phyloP scores from a whole-genome alignment of 495 filamentous ascomycete species.

The Talaromyces ruber region DNA sequence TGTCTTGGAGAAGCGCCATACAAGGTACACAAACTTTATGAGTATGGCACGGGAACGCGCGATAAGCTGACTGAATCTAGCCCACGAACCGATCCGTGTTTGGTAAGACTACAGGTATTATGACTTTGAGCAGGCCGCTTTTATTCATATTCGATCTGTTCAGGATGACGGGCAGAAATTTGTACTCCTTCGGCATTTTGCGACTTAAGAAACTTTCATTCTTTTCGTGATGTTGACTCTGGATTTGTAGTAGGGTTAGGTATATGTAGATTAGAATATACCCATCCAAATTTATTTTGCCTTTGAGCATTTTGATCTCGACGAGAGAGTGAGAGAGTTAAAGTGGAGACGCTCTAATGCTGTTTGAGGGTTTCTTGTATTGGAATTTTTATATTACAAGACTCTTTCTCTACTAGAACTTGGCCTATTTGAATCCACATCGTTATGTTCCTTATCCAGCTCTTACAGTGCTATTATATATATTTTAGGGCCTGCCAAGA shows the following conservation, averaged over 20 bases:
- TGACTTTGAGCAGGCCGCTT: not conserved
- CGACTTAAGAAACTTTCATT: not conserved
- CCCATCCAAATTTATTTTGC: too few relatives aligned
- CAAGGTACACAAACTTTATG: not conserved
- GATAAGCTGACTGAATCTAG: not conserved
- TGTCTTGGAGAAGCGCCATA: constrained; percentile 26
- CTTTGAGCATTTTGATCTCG: too few relatives aligned
- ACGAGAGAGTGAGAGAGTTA: too few relatives aligned
- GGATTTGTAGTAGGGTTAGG: not conserved
- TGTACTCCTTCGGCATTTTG: not conserved
- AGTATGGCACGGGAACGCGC: not conserved
- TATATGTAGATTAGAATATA: not conserved
- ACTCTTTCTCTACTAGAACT: too few relatives aligned
- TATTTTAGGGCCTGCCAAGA: too few relatives aligned
- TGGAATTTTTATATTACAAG: too few relatives aligned
- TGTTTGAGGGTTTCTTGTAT: too few relatives aligned
- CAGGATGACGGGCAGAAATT: not conserved
- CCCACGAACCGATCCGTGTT: not conserved
- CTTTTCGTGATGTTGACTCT: not conserved
- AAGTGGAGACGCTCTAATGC: too few relatives aligned
- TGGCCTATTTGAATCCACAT: too few relatives aligned
- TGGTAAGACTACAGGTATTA: not conserved
- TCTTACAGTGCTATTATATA: too few relatives aligned
- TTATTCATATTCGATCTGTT: not conserved
- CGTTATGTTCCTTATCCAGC: too few relatives aligned